A percentile compares a stretch with the other conserved stretches of the same genome.
Evolutionary conservation across 139 green algal genomes (phyloP).

Genomic region (Chlorella vulgaris): DNA sequence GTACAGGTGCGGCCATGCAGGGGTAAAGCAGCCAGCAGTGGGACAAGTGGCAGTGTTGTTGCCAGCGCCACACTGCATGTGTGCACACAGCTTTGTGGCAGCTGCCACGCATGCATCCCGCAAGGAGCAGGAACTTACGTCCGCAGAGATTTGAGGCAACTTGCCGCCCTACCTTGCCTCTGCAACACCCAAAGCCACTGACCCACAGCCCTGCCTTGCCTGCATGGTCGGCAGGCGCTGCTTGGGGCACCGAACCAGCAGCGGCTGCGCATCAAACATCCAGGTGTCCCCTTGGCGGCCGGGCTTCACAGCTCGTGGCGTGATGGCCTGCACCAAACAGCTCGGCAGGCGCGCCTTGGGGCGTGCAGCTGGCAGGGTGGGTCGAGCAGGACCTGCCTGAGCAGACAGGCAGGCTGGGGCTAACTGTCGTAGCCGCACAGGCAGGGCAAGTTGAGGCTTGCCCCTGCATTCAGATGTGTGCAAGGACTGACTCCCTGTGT

Average conservation of each 20-base stretch:
- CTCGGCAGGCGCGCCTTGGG: no score
- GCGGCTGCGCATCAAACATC: background rate
- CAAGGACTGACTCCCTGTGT: background rate
- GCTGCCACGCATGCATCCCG: background rate
- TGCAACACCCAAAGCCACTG: no score
- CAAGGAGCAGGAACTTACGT: no score
- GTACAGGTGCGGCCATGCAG: no score
- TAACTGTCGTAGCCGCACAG: background rate
- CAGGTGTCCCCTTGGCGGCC: background rate
- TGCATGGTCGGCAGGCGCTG: background rate
- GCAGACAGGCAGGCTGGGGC: background rate
- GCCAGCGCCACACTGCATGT: no score
- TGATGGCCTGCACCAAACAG: background rate
- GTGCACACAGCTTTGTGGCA: background rate
- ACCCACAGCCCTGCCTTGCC: background rate
- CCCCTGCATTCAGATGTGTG: background rate
- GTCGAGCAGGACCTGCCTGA: background rate
- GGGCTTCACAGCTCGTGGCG: background rate
- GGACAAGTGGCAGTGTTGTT: no score
- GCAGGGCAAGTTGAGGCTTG: background rate
- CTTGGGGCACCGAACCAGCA: conserved; percentile 27
- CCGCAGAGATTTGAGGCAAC: no score
- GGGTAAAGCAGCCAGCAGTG: no score
- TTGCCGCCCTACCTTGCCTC: no score
- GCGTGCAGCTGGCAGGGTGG: background rate